Percentiles rank a stretch among this genome's conserved stretches.
phyloP scores from a whole-genome alignment of 1,284 basidiomycete species.

The Sphagnurus paluster region DNA sequence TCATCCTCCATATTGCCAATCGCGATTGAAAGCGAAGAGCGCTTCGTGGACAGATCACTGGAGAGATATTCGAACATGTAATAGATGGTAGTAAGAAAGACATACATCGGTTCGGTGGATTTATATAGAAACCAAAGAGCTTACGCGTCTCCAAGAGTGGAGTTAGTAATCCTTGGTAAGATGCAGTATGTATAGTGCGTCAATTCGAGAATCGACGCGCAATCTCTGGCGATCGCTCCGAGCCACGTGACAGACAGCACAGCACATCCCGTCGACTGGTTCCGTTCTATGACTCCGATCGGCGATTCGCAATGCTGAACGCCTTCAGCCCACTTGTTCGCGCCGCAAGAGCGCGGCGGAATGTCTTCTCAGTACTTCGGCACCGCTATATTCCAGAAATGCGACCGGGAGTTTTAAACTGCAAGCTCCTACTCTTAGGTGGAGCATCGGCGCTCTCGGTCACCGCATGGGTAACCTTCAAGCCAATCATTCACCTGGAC shows the following conservation, averaged over 20 bases:
- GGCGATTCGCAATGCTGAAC: conserved; percentile 6
- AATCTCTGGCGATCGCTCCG: conserved; percentile 8
- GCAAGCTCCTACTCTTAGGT: conserved; percentile 17
- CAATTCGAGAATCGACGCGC: conserved; percentile 10
- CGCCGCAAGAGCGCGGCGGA: conserved; percentile 3
- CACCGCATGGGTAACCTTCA: conserved; percentile 10
- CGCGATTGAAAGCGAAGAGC: conserved; percentile 6
- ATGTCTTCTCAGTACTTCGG: not conserved
- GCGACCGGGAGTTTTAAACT: not conserved
- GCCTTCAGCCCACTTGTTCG: conserved; percentile 15
- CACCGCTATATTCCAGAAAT: not conserved
- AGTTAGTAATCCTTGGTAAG: conserved; percentile 1
- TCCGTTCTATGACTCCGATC: not conserved
- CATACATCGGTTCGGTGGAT: conserved; percentile 8
- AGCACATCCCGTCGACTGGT: not conserved
- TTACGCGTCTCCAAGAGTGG: conserved; percentile 13
- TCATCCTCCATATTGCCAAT: conserved; percentile 48
- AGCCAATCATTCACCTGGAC: conserved; percentile 31
- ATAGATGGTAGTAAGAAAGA: conserved; percentile 3
- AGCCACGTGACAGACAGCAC: conserved; percentile 11
- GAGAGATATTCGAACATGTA: conserved; percentile 11
- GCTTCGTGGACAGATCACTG: conserved; percentile 9
- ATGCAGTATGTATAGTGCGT: not conserved
- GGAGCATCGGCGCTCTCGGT: conserved; percentile 14
- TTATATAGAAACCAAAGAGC: conserved; percentile 9